phyloP scores from a whole-genome alignment of 345 rosid genomes.

The Salix caprea region DNA sequence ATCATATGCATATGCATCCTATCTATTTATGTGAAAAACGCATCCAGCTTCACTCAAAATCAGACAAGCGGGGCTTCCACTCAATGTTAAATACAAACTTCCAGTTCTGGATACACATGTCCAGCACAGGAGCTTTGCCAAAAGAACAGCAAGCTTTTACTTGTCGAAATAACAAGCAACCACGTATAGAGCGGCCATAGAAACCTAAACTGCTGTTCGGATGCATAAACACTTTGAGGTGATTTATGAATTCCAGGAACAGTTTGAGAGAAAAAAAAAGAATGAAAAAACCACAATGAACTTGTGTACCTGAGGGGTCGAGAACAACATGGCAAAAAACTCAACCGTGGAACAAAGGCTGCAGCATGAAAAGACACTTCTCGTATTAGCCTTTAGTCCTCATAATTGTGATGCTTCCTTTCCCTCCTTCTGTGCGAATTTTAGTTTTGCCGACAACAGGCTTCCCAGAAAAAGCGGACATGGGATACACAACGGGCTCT shows the following conservation, averaged over 20 bases:
- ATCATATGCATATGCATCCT: no score
- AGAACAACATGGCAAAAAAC: conserved; percentile 20
- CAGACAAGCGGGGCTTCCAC: not conserved
- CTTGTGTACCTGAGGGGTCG: conserved; percentile 19
- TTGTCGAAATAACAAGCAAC: conserved; percentile 10
- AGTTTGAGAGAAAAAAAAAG: not conserved
- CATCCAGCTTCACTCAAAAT: not conserved
- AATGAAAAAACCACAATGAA: not conserved
- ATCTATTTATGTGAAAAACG: not conserved
- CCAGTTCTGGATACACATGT: not conserved
- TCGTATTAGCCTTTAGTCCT: conserved; percentile 75
- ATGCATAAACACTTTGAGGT: conserved; percentile 28
- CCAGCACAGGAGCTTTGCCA: not conserved
- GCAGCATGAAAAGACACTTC: conserved; percentile 10
- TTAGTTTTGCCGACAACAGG: conserved; percentile 96
- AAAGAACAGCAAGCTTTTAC: not conserved
- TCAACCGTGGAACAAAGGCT: conserved; percentile 19
- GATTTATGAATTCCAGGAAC: conserved; percentile 30
- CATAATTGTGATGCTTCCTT: conserved; percentile 96
- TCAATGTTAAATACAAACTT: conserved; percentile 4
- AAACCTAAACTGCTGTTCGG: conserved; percentile 21
- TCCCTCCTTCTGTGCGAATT: conserved; percentile 96
- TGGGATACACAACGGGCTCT: conserved; percentile 62
- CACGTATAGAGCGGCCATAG: conserved; percentile 17
- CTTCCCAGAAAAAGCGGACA: conserved; percentile 98